Percentiles rank a stretch among this genome's conserved stretches.
Conservation (phyloP, 2,329 filamentous ascomycete genomes). For the Ampelomyces quisqualis region DNA sequence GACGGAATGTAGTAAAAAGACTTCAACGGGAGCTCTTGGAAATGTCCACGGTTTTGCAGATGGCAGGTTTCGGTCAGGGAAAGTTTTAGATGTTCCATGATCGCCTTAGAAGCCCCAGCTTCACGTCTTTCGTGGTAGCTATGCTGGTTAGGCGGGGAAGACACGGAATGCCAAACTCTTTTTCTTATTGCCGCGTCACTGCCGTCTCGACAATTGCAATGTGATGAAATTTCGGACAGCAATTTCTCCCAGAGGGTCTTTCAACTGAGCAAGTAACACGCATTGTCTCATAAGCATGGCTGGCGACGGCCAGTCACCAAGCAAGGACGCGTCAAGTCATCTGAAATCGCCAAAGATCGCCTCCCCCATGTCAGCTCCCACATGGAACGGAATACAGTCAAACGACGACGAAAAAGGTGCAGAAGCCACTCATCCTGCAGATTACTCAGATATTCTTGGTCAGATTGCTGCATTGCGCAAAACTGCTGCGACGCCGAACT, state of each 20-base stretch:
- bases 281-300: constrained; percentile 21
- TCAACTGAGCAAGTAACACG: neutral
- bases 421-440: constrained; percentile 53
- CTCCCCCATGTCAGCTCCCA: constrained; percentile 53
- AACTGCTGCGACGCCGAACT: constrained; percentile 58
- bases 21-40: no score
- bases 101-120: no score
- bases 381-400: constrained; percentile 41
- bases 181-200: no score
- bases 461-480: constrained; percentile 55
- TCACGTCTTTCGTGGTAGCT: no score
- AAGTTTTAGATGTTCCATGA: no score
- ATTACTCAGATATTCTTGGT: constrained; percentile 63
- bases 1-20: no score
- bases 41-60: no score
- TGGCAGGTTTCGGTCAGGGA: no score
- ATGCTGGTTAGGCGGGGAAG: no score
- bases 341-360: constrained; percentile 44
- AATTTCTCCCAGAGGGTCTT: neutral
- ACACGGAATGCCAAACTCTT: no score
- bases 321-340: constrained; percentile 23
- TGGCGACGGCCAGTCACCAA: constrained; percentile 17
- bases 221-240: no score
- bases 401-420: constrained; percentile 41
- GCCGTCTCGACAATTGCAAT: no score